These are phyloP conservation scores for Hamigera avellanea DNA, from an alignment of 495 filamentous ascomycete genomes.

Conservation along the genomic window DNA sequence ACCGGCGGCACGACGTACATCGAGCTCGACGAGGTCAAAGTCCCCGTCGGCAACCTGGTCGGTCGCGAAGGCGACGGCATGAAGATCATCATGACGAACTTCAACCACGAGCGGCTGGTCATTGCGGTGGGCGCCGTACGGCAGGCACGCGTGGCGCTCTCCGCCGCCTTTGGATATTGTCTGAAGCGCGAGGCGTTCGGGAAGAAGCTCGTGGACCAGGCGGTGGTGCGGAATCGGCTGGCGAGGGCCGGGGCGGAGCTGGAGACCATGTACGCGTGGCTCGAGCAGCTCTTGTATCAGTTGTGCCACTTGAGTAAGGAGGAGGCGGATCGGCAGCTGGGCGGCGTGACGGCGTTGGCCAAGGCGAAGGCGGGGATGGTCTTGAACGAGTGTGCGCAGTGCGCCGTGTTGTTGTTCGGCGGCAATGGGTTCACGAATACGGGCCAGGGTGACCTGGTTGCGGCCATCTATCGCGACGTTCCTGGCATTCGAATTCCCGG, in stretches of 20 bases:
- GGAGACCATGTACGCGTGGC: slow-evolving; percentile 61
- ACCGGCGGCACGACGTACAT: slow-evolving; percentile 65
- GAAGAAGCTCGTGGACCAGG: slow-evolving; percentile 60
- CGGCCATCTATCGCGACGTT: slow-evolving; percentile 56
- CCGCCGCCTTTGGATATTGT: slow-evolving; percentile 54
- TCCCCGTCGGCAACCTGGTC: slow-evolving; percentile 57
- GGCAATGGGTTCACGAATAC: slow-evolving; percentile 59
- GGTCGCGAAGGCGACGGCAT: slow-evolving; percentile 62
- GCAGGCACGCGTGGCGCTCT: slow-evolving; percentile 50
- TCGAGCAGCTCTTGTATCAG: slow-evolving; percentile 65
- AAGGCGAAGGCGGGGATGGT: slow-evolving; percentile 65
- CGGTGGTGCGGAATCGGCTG: slow-evolving; percentile 60
- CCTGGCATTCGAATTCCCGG: slow-evolving; percentile 53
- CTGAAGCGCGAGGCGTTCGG: slow-evolving; percentile 67
- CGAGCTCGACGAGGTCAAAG: slow-evolving; percentile 60
- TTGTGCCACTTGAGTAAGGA: slow-evolving; percentile 50
- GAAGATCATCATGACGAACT: slow-evolving; percentile 71
- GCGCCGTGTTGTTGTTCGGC: slow-evolving; percentile 58
- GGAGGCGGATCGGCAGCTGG: slow-evolving; percentile 51
- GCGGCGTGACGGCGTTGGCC: slow-evolving; percentile 55
- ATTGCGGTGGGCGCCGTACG: slow-evolving; percentile 54
- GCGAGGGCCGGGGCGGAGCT: slow-evolving; percentile 58
- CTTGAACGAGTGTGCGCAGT: slow-evolving; percentile 56
- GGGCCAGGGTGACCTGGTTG: slow-evolving; percentile 38
- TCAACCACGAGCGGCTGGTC: slow-evolving; percentile 67